A percentile compares a stretch with the other conserved stretches of the same genome.
Evolutionary conservation across 441 rosid species (phyloP).

Genomic region (Oxalis stricta): DNA sequence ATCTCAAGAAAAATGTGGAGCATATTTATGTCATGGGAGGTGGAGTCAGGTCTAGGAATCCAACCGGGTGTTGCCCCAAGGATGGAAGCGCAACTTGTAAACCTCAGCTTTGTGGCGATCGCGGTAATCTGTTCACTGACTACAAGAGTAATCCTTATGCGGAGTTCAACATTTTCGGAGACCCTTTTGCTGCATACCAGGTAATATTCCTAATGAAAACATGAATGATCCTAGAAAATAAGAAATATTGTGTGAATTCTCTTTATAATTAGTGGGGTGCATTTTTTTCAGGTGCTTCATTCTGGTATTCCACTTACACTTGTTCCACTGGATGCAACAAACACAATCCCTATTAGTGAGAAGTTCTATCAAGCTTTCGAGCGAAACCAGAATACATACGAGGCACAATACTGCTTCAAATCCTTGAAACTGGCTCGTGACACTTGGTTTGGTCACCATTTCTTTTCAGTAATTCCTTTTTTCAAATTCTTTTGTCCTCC

Average conservation of each 20-base stretch:
- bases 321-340: constrained; percentile 85
- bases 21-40: constrained; percentile 82
- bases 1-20: constrained; percentile 56
- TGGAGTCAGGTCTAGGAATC: constrained; percentile 47
- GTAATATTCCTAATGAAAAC: constrained; percentile 11
- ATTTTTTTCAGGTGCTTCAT: constrained; percentile 51
- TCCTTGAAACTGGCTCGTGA: constrained; percentile 61
- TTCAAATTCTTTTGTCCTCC: too few relatives aligned
- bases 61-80: constrained; percentile 48
- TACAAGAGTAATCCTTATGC: constrained; percentile 65
- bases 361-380: constrained; percentile 50
- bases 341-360: constrained; percentile 49
- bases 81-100: constrained; percentile 30
- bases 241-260: too few relatives aligned
- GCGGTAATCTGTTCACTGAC: constrained; percentile 57
- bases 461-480: constrained; percentile 34
- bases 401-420: constrained; percentile 66
- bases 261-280: too few relatives aligned
- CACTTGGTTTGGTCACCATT: constrained; percentile 48
- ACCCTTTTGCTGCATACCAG: constrained; percentile 87
- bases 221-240: neutral
- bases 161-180: constrained; percentile 71
- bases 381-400: constrained; percentile 43
- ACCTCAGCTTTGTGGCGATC: constrained; percentile 45
- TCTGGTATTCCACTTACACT: constrained; percentile 77